Conservation (phyloP, 148 eudicot species). For the Rhododendron ovatum region DNA sequence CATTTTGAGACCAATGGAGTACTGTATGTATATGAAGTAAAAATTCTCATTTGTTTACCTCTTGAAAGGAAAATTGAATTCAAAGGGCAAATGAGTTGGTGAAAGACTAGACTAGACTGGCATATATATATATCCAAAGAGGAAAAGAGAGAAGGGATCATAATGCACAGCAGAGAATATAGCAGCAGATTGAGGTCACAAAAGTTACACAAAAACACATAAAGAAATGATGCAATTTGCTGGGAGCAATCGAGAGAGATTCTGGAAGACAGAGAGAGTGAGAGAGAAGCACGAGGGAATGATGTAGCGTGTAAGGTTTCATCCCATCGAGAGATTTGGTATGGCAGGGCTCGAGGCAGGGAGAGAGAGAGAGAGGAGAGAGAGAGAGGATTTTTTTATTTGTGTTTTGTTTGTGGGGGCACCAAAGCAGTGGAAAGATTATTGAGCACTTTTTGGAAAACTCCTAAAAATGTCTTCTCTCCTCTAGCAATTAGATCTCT, state of each 20-base stretch:
- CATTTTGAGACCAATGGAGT: neutral
- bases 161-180: neutral
- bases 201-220: neutral
- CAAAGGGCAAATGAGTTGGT: conserved; percentile 1
- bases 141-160: neutral
- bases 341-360: conserved; percentile 24
- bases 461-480: neutral
- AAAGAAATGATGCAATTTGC: conserved; percentile 11
- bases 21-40: neutral
- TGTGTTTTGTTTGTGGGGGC: conserved; percentile 10
- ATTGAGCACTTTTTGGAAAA: neutral
- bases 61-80: neutral
- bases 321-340: conserved; percentile 33
- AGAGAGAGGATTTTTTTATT: neutral
- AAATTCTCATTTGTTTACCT: neutral
- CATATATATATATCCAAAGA: neutral
- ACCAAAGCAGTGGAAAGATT: neutral
- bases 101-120: neutral
- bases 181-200: neutral
- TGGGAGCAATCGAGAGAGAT: conserved; percentile 25
- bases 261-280: neutral
- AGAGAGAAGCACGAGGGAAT: conserved; percentile 38
- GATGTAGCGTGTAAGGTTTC: conserved; percentile 34
- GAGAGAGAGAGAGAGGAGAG: neutral
- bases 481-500: neutral